Percentiles rank a stretch among this genome's conserved stretches.
Evolutionary conservation across 495 filamentous ascomycete genomes (phyloP).

Genomic region (Penicillium daleae): DNA sequence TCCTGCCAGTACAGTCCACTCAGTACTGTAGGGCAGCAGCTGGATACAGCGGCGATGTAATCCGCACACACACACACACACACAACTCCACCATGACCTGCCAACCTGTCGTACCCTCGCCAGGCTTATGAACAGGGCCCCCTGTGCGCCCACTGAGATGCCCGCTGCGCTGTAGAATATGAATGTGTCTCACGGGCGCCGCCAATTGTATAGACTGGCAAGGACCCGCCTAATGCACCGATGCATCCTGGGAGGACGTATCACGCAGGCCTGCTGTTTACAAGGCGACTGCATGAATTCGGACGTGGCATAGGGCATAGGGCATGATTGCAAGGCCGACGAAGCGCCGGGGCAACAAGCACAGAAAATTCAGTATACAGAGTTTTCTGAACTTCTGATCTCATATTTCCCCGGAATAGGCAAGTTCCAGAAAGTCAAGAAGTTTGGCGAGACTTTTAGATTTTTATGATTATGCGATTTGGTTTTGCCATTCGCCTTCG

Average conservation of each 20-base stretch:
- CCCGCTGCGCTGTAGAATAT: constrained; percentile 1
- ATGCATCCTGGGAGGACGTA: background rate
- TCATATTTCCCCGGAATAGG: constrained; percentile 5
- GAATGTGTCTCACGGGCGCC: background rate
- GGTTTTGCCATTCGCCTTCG: background rate
- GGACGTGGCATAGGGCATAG: constrained; percentile 5
- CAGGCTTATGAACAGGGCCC: background rate
- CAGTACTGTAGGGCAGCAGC: background rate
- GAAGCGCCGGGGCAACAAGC: background rate
- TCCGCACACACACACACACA: background rate
- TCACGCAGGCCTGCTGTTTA: background rate
- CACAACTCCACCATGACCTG: background rate
- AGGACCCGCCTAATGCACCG: constrained; percentile 4
- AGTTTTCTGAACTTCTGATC: background rate
- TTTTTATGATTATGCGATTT: background rate
- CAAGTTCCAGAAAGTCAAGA: background rate
- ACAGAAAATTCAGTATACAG: background rate
- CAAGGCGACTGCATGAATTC: constrained; percentile 3
- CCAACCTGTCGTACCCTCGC: too few species aligned
- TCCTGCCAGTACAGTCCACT: too few species aligned
- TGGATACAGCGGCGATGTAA: constrained; percentile 5
- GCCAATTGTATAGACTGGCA: constrained; percentile 1
- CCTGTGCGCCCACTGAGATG: constrained; percentile 4
- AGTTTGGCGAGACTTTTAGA: background rate
- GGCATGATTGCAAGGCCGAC: background rate